Conservation (phyloP, 1,139 yeast species). For the Yamadazyma kanchanaburiensis region DNA sequence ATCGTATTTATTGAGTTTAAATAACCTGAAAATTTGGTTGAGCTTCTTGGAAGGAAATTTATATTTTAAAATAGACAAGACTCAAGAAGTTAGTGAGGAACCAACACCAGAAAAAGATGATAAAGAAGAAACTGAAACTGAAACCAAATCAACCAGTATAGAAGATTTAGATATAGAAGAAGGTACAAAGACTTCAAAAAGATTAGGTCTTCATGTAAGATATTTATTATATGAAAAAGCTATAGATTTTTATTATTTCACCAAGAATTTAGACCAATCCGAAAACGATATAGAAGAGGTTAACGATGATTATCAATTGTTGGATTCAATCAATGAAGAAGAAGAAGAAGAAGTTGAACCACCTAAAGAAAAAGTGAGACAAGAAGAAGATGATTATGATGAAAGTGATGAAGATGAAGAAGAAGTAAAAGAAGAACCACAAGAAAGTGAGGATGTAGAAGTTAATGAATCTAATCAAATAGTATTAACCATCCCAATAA, state of each 20-base stretch:
- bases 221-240: slow-evolving; percentile 76
- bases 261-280: slow-evolving; percentile 26
- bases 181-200: slow-evolving; percentile 48
- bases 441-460: slow-evolving; percentile 3
- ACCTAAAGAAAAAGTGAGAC: slow-evolving; percentile 18
- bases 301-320: slow-evolving; percentile 35
- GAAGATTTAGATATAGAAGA: slow-evolving; percentile 36
- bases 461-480: slow-evolving; percentile 27
- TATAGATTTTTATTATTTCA: slow-evolving; percentile 47
- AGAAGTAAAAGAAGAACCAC: slow-evolving; percentile 10
- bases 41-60: slow-evolving; percentile 54
- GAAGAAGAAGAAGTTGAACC: slow-evolving; percentile 11
- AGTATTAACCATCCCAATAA: slow-evolving; percentile 28
- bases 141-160: slow-evolving; percentile 1
- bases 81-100: slow-evolving; percentile 4
- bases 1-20: slow-evolving; percentile 32
- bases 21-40: slow-evolving; percentile 44
- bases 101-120: slow-evolving; percentile 5
- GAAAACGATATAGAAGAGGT: slow-evolving; percentile 28
- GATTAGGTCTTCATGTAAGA: slow-evolving; percentile 60
- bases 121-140: not conserved
- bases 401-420: slow-evolving; percentile 36
- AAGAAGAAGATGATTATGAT: slow-evolving; percentile 41
- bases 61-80: slow-evolving; percentile 26
- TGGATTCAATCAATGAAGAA: slow-evolving; percentile 27